Evolutionary conservation across 2,329 filamentous ascomycete species (phyloP), one percentile per base, ranked within the genome.

Genomic region (Paraphaeosphaeria sporulosa): DNA sequence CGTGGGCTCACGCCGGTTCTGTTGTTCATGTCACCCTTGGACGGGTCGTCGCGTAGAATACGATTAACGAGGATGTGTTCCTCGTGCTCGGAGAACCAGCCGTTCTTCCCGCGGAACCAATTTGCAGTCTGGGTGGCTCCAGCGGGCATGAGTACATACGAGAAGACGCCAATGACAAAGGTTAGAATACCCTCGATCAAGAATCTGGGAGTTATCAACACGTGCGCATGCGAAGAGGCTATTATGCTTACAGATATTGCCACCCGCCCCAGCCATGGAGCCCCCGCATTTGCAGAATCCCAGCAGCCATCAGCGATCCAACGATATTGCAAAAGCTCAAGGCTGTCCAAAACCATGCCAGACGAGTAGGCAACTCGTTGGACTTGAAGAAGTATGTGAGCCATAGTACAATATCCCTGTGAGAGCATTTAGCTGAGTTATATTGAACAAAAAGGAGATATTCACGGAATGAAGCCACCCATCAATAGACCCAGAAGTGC

Each of bases 1-100:
- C 46, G 52, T 0, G 61, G 62, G 6, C 63, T 65, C 7, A 76
- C 67, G 23, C 69, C 69, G 50, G 73, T 62, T 12, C 71, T 65
- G 59, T 76, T 76, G 62, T 76, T 84, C 85, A 87, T 86, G 63
- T 80, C 80, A 21, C 84, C 84, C 64, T 87, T 87, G 50, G 79
- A 81, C 0, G 83, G 83, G 47, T 72, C 87, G 47, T 90, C 87
- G 1, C 87, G 83, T 0, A 88, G 77, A 10, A 86, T 78, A 0
- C 87, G 79, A 64, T 89, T 89, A 27, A 89, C 85, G 61, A 89
- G 83, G 65, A 89, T 89, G 54, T 80, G 79, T 66, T 89, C 87
- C 2, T 82, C 87, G 2, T 81, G 82, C 47, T 88, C 85, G 2
- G 69, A 84, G 71, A 89, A 90, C 85, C 86, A 90, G 0, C 87